A percentile compares a stretch with the other conserved stretches of the same genome.
phyloP scores from a whole-genome alignment of 805 yeast species.

The Limtongia smithiae region DNA sequence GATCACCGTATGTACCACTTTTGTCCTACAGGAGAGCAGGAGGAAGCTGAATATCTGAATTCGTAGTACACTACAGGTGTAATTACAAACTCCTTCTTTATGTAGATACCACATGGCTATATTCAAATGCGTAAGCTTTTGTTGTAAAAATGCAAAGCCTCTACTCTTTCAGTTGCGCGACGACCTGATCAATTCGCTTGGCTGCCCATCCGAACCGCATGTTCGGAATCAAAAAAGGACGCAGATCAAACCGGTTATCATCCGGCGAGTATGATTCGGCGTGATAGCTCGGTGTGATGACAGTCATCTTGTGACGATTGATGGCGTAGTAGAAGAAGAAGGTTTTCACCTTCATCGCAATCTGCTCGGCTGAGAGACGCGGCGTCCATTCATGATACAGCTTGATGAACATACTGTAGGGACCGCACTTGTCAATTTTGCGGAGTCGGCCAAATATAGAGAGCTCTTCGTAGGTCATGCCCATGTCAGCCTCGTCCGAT shows the following conservation, averaged over 20 bases:
- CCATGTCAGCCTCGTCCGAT: constrained; percentile 97
- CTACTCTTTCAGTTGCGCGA: constrained; percentile 45
- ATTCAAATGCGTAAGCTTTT: too few species aligned
- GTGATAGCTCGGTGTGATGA: constrained; percentile 94
- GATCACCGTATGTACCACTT: too few species aligned
- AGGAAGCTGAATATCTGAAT: too few species aligned
- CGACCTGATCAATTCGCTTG: constrained; percentile 78
- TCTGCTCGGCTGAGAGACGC: constrained; percentile 71
- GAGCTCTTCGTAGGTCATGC: constrained; percentile 92
- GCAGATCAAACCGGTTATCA: constrained; percentile 90
- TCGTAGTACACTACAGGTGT: too few species aligned
- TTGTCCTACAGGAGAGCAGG: too few species aligned
- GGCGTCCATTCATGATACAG: constrained; percentile 91
- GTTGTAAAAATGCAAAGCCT: too few species aligned
- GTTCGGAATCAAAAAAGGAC: constrained; percentile 84
- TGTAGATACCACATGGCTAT: too few species aligned
- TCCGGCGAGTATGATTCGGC: constrained; percentile 99
- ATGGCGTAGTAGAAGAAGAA: constrained; percentile 93
- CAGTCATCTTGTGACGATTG: constrained; percentile 95
- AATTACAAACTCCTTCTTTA: too few species aligned
- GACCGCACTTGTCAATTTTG: constrained; percentile 93
- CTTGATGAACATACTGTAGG: constrained; percentile 89
- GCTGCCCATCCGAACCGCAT: constrained; percentile 90
- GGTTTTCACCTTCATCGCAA: constrained; percentile 87
- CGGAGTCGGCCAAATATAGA: constrained; percentile 86